Evolutionary conservation across 805 yeast genomes (phyloP), one percentile per base, ranked within the genome.

Genomic region (Kuraishia ogatae): DNA sequence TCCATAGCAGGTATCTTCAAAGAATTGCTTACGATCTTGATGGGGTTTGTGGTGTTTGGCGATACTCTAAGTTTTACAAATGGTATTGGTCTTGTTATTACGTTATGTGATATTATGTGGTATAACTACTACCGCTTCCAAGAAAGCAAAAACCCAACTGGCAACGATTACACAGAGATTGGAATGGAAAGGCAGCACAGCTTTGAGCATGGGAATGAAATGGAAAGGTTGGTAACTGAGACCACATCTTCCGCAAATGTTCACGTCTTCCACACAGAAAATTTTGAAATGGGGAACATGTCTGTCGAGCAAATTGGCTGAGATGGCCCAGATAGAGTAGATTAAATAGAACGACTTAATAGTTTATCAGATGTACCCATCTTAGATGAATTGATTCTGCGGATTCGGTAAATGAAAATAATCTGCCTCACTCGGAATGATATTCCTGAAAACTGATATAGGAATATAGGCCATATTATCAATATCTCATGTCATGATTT

Each of bases 1-100:
- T 85, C 96, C 5, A 82, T 94, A 49, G 96, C 96, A 0, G 99
- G 99, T 1, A 88, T 94, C 19, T 88, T 93, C 67, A 94, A 94
- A 66, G 99, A 94, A 67, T 75, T 94, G 17, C 73, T 92, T 51
- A 94, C 99, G 0, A 90, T 94, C 46, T 62, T 80, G 35, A 77
- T 85, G 1, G 73, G 84, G 2, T 82, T 93, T 56, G 59, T 89
- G 4, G 75, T 92, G 1, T 89, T 90, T 67, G 85, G 86, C 48
- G 99, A 94, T 67, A 68, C 69, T 46, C 74, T 94, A 53, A 81
- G 87, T 7, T 64, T 77, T 20, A 68, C 88, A 54, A 94, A 94
- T 69, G 71, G 82, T 52, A 54, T 86, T 8, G 99, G 99, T 0
- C 77, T 94, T 63, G 59, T 78, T 0, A 71, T 93, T 7, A 90